Base-by-base conservation (phyloP, 805 yeast genomes). In the Schizosaccharomyces cryophilus region DNA sequence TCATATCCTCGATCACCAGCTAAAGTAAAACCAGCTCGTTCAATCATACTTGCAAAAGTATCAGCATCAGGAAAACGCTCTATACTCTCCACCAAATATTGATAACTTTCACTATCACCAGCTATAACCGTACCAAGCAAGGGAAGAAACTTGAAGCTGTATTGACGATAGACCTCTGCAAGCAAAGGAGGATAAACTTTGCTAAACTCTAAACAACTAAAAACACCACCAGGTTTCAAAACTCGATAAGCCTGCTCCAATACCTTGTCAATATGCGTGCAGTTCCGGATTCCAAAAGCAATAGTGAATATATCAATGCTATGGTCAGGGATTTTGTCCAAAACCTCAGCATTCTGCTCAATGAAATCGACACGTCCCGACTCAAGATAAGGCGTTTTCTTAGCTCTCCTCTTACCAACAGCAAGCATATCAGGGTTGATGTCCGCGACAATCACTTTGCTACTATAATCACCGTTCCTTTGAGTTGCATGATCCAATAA, bases 281-380 rank as follows among this genome's bases (percentile, higher is more conserved):
- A 93, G 73, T 93, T 93, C 73, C 98, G 81, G 63, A 93, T 93
- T 63, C 98, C 98, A 71, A 93, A 93, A 2, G 96, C 95, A 66
- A 93, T 88, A 2, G 98, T 93, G 73, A 93, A 93, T 60, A 93
- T 82, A 70, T 93, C 98, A 73, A 88, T 90, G 6, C 95, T 86
- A 70, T 84, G 82, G 67, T 84, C 88, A 58, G 82, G 84, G 65
- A 93, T 85, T 61, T 80, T 76, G 66, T 87, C 96, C 74, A 93
- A 77, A 7, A 77, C 76, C 73, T 93, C 96, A 64, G 97, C 98
- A 67, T 93, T 89, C 73, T 90, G 97, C 54, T 85, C 95, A 63
- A 87, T 66, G 69, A 90, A 93, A 59, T 76, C 73, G 58, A 93
- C 83, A 66, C 98, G 77, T 62, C 80, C 78, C 62, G 83, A 83